phyloP scores from a whole-genome alignment of 202 grass and related monocot genomes.

The Panicum virgatum region DNA sequence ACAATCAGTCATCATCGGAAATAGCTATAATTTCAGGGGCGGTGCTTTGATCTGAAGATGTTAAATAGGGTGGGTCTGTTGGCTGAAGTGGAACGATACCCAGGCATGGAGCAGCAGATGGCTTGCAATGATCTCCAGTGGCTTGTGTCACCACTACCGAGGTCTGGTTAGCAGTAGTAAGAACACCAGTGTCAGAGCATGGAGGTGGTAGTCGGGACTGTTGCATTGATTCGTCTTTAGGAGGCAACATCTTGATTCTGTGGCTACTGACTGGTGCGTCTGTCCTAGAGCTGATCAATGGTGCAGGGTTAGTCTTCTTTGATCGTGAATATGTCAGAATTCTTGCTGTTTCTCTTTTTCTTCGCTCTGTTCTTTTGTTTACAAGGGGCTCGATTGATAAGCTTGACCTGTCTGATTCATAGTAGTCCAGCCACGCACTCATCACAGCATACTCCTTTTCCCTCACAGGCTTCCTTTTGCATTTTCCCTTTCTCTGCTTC shows the following conservation, averaged over 20 bases:
- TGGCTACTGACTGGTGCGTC: background rate
- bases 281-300: background rate
- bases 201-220: background rate
- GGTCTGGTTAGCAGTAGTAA: background rate
- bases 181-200: background rate
- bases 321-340: conserved; percentile 3
- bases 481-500: conserved; percentile 25
- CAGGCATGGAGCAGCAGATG: conserved; percentile 13
- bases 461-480: background rate
- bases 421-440: conserved; percentile 42
- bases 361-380: conserved; percentile 62
- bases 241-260: background rate
- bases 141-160: background rate
- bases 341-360: conserved; percentile 31
- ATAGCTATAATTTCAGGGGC: conserved; percentile 25
- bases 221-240: background rate
- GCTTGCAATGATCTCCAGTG: conserved; percentile 6
- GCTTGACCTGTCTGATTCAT: conserved; percentile 51
- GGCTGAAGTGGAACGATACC: conserved; percentile 23
- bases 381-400: conserved; percentile 41
- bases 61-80: background rate
- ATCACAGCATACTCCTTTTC: conserved; percentile 41
- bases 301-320: background rate
- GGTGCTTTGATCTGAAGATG: conserved; percentile 13
- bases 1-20: conserved; percentile 48